Evolutionary conservation across 2,329 filamentous ascomycete genomes (phyloP).

Genomic region (Botrytis cinerea): DNA sequence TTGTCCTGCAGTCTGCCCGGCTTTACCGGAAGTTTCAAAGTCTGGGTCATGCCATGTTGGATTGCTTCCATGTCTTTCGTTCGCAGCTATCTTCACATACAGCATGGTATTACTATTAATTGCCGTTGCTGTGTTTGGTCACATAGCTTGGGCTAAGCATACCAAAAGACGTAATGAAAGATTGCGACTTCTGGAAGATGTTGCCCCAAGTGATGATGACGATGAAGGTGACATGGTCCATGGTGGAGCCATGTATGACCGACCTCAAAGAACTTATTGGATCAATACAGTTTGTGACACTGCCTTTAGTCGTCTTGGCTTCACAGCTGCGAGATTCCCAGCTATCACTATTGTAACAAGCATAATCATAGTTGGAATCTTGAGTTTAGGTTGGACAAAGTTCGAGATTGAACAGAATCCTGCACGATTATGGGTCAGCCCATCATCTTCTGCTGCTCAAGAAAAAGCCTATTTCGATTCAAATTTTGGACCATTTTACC

Average conservation of each 20-base stretch:
- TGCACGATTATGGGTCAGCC: slow-evolving; percentile 94
- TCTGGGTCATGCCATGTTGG: slow-evolving; percentile 78
- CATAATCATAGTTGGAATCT: slow-evolving; percentile 70
- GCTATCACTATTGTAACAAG: slow-evolving; percentile 77
- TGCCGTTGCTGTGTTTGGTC: slow-evolving; percentile 66
- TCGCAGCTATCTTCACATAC: slow-evolving; percentile 87
- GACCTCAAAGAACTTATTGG: slow-evolving; percentile 75
- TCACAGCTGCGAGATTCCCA: slow-evolving; percentile 79
- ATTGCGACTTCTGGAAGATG: slow-evolving; percentile 83
- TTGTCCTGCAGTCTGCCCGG: slow-evolving; percentile 82
- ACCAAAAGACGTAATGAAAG: slow-evolving; percentile 75
- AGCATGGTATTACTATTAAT: slow-evolving; percentile 70
- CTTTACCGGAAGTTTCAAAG: slow-evolving; percentile 73
- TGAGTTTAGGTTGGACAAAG: slow-evolving; percentile 84
- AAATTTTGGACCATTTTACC: slow-evolving; percentile 94
- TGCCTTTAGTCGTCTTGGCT: slow-evolving; percentile 78
- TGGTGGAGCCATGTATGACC: slow-evolving; percentile 74
- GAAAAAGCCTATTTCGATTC: slow-evolving; percentile 93
- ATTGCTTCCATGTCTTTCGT: slow-evolving; percentile 86
- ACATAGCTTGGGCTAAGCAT: slow-evolving; percentile 74
- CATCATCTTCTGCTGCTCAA: slow-evolving; percentile 82
- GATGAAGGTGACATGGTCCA: slow-evolving; percentile 86
- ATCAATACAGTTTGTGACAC: slow-evolving; percentile 82
- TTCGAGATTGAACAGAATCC: slow-evolving; percentile 92
- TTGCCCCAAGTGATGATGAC: slow-evolving; percentile 84